These are phyloP conservation scores for Fagopyrum esculentum DNA, from an alignment of 148 eudicot species.

Conservation along the genomic window DNA sequence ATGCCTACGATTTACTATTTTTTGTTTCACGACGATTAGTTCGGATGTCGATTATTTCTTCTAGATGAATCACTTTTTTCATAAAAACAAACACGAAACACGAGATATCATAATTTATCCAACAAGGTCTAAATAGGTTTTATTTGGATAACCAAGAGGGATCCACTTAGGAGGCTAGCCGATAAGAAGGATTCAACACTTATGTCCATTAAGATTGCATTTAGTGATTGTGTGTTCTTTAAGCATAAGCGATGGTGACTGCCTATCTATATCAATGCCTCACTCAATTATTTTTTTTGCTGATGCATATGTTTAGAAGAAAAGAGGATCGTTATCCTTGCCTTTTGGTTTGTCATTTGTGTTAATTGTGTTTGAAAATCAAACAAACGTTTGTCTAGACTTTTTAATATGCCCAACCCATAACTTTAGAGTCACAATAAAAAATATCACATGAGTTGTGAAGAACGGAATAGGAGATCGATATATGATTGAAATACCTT, in stretches of 20 bases:
- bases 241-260: slow-evolving; percentile 10
- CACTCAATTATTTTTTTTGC: background rate
- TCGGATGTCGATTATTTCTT: too few relatives aligned
- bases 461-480: too few relatives aligned
- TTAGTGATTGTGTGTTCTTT: slow-evolving; percentile 9
- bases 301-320: background rate
- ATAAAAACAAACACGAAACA: too few relatives aligned
- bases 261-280: background rate
- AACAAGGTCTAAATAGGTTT: background rate
- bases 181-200: background rate
- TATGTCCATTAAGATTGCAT: slow-evolving; percentile 4
- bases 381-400: background rate
- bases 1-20: too few relatives aligned
- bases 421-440: too few relatives aligned
- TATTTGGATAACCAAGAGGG: background rate
- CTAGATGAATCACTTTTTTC: too few relatives aligned
- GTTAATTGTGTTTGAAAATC: background rate
- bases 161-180: background rate
- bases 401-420: too few relatives aligned
- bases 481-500: too few relatives aligned
- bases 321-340: slow-evolving; percentile 6
- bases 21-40: too few relatives aligned
- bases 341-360: background rate
- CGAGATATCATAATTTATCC: background rate
- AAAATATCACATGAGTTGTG: too few relatives aligned